A percentile compares a stretch with the other conserved stretches of the same genome.
These are phyloP conservation scores for Leptographium procerum DNA, from an alignment of 2,329 filamentous ascomycete species.

Conservation along the genomic window DNA sequence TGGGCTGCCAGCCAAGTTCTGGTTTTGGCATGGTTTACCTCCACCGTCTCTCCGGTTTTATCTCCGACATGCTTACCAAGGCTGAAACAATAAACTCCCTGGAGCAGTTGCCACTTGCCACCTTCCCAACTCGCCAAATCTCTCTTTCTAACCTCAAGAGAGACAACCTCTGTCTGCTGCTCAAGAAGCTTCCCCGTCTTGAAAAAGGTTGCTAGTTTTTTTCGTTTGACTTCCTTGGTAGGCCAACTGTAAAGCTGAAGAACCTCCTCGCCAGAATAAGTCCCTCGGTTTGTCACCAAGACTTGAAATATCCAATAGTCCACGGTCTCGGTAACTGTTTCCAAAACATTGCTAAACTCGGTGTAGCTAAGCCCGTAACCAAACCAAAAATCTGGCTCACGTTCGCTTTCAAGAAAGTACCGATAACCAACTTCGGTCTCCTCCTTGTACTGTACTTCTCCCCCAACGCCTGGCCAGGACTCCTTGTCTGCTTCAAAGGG, in stretches of 20 bases:
- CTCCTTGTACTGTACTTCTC: slow-evolving; percentile 58
- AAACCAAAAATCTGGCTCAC: slow-evolving; percentile 13
- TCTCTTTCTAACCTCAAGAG: neutral
- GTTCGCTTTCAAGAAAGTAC: slow-evolving; percentile 54
- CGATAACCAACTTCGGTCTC: slow-evolving; percentile 63
- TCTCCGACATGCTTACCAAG: neutral
- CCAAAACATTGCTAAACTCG: neutral
- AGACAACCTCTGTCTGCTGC: neutral
- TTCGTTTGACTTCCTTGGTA: neutral
- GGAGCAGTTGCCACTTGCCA: neutral
- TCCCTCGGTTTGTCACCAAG: neutral
- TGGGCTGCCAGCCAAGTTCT: neutral
- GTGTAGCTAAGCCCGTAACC: slow-evolving; percentile 9
- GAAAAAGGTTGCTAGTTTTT: neutral
- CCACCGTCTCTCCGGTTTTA: neutral
- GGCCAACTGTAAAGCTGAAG: neutral
- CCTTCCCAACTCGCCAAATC: neutral
- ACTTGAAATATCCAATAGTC: neutral
- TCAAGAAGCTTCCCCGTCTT: neutral
- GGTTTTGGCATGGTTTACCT: neutral
- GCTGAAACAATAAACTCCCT: neutral
- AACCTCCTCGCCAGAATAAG: neutral
- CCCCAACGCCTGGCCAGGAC: slow-evolving; percentile 53
- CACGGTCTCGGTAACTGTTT: neutral
- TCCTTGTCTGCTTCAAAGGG: slow-evolving; percentile 44